A percentile compares a stretch with the other conserved stretches of the same genome.
Evolutionary conservation across 176 grass and related monocot species (phyloP).

Genomic region (Ampelocalamus luodianensis): DNA sequence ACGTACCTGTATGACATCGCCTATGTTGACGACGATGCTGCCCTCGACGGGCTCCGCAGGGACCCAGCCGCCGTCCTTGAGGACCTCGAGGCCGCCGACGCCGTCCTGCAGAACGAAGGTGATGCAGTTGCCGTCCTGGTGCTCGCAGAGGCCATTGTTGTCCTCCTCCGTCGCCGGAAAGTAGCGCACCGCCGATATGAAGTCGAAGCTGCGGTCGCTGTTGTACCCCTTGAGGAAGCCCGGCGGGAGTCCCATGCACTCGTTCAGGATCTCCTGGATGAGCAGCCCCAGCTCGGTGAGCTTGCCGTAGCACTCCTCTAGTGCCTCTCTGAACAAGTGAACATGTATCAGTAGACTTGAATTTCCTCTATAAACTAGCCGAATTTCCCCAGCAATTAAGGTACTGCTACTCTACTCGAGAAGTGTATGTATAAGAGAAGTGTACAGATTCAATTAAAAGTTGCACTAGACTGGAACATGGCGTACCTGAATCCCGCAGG

Average conservation of each 20-base stretch:
- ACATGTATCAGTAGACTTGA: not conserved
- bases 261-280: slow-evolving; percentile 58
- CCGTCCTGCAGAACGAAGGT: slow-evolving; percentile 55
- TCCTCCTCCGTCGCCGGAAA: slow-evolving; percentile 52
- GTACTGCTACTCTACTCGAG: no score
- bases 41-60: slow-evolving; percentile 35
- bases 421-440: no score
- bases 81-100: slow-evolving; percentile 51
- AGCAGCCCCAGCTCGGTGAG: slow-evolving; percentile 46
- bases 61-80: slow-evolving; percentile 45
- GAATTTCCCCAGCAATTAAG: no score
- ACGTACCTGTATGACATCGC: slow-evolving; percentile 45
- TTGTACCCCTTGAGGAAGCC: slow-evolving; percentile 57
- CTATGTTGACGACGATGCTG: slow-evolving; percentile 52
- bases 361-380: not conserved
- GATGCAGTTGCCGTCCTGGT: slow-evolving; percentile 51
- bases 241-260: slow-evolving; percentile 65
- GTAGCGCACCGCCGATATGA: slow-evolving; percentile 53
- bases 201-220: slow-evolving; percentile 49
- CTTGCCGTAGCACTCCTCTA: slow-evolving; percentile 52
- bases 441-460: no score
- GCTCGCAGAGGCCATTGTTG: slow-evolving; percentile 37
- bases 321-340: slow-evolving; percentile 25
- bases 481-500: slow-evolving; percentile 44
- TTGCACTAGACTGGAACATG: not conserved